Percentiles rank a stretch among this genome's conserved stretches.
These are phyloP conservation scores for Tulasnella sp. DNA, from an alignment of 768 basidiomycete genomes.

Conservation along the genomic window DNA sequence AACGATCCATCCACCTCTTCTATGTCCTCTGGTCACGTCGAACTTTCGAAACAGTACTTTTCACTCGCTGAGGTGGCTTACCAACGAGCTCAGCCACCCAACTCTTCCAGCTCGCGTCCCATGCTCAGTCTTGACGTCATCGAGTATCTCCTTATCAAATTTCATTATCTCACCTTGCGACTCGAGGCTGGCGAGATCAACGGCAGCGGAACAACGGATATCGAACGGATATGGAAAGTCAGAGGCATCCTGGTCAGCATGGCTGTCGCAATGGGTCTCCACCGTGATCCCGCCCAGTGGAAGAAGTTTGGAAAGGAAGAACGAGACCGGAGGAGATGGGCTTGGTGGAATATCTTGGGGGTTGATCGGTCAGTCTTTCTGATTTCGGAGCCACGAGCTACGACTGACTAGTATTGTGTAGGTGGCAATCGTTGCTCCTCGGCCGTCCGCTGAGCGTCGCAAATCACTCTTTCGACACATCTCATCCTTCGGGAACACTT, in stretches of 20 bases:
- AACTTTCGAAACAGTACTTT: slow-evolving; percentile 41
- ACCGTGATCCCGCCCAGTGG: slow-evolving; percentile 75
- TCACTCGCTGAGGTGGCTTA: slow-evolving; percentile 33
- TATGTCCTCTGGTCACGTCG: not conserved
- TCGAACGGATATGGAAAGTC: slow-evolving; percentile 70
- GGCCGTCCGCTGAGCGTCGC: slow-evolving; percentile 64
- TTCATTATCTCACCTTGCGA: slow-evolving; percentile 57
- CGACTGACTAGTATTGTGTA: slow-evolving; percentile 22
- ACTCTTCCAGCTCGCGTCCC: too few species aligned
- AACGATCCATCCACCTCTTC: too few species aligned
- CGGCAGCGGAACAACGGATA: too few species aligned
- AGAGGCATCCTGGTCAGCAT: slow-evolving; percentile 62
- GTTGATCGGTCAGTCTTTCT: slow-evolving; percentile 51
- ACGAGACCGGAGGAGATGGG: slow-evolving; percentile 72
- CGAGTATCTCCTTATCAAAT: slow-evolving; percentile 56
- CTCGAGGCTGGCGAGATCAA: too few species aligned
- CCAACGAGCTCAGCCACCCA: slow-evolving; percentile 42
- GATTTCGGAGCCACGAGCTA: not conserved
- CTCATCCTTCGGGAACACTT: slow-evolving; percentile 44
- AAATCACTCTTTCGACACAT: slow-evolving; percentile 75
- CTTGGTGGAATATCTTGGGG: slow-evolving; percentile 81
- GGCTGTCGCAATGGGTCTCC: slow-evolving; percentile 70
- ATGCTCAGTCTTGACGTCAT: slow-evolving; percentile 64
- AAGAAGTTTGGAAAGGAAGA: slow-evolving; percentile 45
- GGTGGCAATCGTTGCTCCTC: slow-evolving; percentile 84